These are phyloP conservation scores for Oryza officinalis DNA, from an alignment of 176 grass and related monocot genomes.

Conservation along the genomic window DNA sequence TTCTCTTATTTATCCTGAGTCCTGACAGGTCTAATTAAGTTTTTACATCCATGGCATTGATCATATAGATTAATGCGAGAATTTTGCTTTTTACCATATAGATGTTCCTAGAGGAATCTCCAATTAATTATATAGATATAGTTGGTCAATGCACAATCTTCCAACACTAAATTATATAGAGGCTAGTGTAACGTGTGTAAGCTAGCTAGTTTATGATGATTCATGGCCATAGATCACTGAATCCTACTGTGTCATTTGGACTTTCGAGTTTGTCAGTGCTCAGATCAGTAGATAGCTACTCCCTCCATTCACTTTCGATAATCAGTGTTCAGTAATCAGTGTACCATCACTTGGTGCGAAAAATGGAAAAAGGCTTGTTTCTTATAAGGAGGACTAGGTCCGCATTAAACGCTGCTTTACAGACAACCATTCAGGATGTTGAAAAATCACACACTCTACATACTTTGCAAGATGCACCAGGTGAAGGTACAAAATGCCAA, in stretches of 20 bases:
- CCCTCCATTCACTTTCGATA: too few relatives aligned
- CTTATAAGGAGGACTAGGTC: not conserved
- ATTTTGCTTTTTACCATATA: not conserved
- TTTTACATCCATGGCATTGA: not conserved
- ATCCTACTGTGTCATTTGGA: not conserved
- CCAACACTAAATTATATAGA: not conserved
- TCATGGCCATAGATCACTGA: too few relatives aligned
- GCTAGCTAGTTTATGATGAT: not conserved
- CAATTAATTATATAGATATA: not conserved
- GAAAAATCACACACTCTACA: not conserved
- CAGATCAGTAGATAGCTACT: not conserved
- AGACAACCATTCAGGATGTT: slow-evolving; percentile 14
- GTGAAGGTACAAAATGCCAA: slow-evolving; percentile 24
- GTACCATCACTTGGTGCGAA: not conserved
- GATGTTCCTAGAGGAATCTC: not conserved
- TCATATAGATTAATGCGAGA: not conserved
- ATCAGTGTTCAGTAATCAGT: not conserved
- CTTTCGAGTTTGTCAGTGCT: not conserved
- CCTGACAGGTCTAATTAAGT: too few relatives aligned
- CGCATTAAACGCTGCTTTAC: not conserved
- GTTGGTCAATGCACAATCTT: not conserved
- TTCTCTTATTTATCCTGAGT: too few relatives aligned
- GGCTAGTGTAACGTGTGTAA: not conserved
- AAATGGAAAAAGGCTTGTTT: slow-evolving; percentile 8
- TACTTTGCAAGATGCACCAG: slow-evolving; percentile 3